phyloP scores from a whole-genome alignment of 345 rosid genomes.

The Sisymbrium altissimum region DNA sequence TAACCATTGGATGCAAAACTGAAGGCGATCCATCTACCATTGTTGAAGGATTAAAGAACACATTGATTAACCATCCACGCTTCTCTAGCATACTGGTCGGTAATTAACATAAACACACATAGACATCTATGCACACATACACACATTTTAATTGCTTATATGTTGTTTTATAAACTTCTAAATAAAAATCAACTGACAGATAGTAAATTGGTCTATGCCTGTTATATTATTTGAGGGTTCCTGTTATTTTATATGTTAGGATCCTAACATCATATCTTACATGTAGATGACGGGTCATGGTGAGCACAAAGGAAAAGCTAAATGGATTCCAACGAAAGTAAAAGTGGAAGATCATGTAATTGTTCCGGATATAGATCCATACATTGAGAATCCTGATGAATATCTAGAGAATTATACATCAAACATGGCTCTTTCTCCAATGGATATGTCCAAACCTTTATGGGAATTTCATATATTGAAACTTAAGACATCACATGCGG shows the following conservation, averaged over 20 bases:
- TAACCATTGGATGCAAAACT: conserved; percentile 43
- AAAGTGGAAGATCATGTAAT: conserved; percentile 55
- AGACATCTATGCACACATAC: too few relatives aligned
- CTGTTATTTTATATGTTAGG: not conserved
- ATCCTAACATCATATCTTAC: not conserved
- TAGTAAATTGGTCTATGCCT: not conserved
- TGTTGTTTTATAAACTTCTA: not conserved
- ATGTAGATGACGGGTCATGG: not conserved
- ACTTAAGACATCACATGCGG: conserved; percentile 52
- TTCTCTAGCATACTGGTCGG: conserved; percentile 55
- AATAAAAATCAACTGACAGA: not conserved
- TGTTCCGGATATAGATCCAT: conserved; percentile 43
- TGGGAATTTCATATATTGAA: conserved; percentile 74
- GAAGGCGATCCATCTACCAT: conserved; percentile 30
- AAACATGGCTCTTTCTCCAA: conserved; percentile 40
- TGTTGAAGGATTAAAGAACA: conserved; percentile 43
- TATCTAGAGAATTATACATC: conserved; percentile 64
- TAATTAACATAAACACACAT: not conserved
- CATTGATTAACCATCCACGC: conserved; percentile 71
- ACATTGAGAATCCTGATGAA: conserved; percentile 40
- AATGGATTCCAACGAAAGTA: conserved; percentile 51
- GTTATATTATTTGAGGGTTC: not conserved
- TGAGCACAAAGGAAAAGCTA: conserved; percentile 28
- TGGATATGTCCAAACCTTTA: conserved; percentile 60
- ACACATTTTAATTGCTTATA: not conserved